Evolutionary conservation across 1,139 yeast species (phyloP).

Genomic region (Komagataea norvegica): DNA sequence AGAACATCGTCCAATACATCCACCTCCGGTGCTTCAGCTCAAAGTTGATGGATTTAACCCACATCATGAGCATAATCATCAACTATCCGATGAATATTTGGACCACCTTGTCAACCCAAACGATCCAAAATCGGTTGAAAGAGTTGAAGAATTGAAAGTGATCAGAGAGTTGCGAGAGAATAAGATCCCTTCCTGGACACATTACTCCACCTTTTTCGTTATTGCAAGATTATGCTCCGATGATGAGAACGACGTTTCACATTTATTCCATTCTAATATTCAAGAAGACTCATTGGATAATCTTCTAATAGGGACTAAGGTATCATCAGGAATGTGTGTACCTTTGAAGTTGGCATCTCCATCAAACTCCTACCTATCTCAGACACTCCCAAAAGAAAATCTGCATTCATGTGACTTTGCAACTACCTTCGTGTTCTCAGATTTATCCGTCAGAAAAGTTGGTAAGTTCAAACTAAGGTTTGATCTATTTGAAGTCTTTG

Average conservation of each 20-base stretch:
- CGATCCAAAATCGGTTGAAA: conserved; percentile 18
- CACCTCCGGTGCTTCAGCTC: conserved; percentile 28
- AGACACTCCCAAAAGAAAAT: conserved; percentile 17
- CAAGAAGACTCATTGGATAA: conserved; percentile 16
- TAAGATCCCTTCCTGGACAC: conserved; percentile 24
- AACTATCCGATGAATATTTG: conserved; percentile 14
- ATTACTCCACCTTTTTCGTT: conserved; percentile 28
- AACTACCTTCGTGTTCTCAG: conserved; percentile 28
- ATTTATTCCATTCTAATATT: conserved; percentile 8
- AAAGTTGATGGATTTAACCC: conserved; percentile 16
- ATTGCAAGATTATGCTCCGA: conserved; percentile 21
- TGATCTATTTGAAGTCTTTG: conserved; percentile 24
- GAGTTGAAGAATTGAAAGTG: conserved; percentile 23
- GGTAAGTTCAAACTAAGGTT: conserved; percentile 25
- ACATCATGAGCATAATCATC: conserved; percentile 2
- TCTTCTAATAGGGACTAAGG: conserved; percentile 23
- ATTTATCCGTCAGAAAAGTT: conserved; percentile 25
- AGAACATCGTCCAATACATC: conserved; percentile 30
- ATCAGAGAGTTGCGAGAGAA: conserved; percentile 15
- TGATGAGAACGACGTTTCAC: conserved; percentile 13
- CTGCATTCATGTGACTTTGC: conserved; percentile 19
- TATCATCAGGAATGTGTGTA: conserved; percentile 27
- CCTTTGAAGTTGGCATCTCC: conserved; percentile 17
- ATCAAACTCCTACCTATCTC: conserved; percentile 13
- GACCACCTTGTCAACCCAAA: conserved; percentile 3